Evolutionary conservation across 805 yeast species (phyloP), one percentile per base, ranked within the genome.

Genomic region (Ascoidea tarda): DNA sequence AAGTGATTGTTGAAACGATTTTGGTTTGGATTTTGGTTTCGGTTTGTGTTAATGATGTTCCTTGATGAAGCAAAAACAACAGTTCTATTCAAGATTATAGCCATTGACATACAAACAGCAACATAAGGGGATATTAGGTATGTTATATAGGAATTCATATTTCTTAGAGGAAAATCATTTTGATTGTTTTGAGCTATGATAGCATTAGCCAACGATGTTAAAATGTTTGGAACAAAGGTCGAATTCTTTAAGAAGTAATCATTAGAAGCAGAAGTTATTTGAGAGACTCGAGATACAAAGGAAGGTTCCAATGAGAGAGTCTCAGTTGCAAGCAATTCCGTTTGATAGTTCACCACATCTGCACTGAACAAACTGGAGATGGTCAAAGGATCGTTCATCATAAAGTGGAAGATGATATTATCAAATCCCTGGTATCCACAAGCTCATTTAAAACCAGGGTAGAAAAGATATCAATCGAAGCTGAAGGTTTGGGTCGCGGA

Each of bases 31-130:
- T 49, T 48, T 10, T 45, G 49, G 45, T 58, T 61, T 6, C 68
- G 63, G 8, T 63, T 14, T 5, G 28, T 12, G 0, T 71, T 74
- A 45, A 74, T 60, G 45, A 64, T 57, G 14, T 38, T 38, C 52
- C 81, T 60, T 5, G 79, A 66, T 0, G 81, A 69, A 1, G 85
- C 81, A 72, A 81, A 78, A 3, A 77, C 75, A 21, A 73, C 69
- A 4, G 82, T 74, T 57, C 87, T 66, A 62, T 82, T 81, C 55
- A 81, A 65, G 2, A 79, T 58, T 5, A 81, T 66, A 0, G 83
- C 85, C 57, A 80, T 77, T 6, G 75, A 60, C 73, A 80, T 76
- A 62, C 84, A 79, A 33, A 71, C 67, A 32, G 73, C 62, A 1
- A 81, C 76, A 59, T 73, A 78, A 0, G 75, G 74, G 10, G 78